These are phyloP conservation scores for Esteya vermicola DNA, from an alignment of 2,329 filamentous ascomycete species.

Conservation along the genomic window DNA sequence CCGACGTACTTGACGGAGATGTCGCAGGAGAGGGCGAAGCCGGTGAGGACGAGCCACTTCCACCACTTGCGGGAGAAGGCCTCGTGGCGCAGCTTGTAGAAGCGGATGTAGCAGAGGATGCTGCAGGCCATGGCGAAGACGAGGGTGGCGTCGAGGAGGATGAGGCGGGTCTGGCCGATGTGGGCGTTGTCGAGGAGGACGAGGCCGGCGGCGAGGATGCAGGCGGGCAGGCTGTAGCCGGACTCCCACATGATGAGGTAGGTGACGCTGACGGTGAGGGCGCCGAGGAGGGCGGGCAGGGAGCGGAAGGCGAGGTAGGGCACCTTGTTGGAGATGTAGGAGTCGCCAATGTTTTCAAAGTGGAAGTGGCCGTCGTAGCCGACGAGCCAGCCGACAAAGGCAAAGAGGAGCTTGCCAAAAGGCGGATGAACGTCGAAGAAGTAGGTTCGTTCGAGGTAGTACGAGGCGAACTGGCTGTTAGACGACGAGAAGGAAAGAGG, in stretches of 20 bases:
- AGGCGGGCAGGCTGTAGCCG: constrained; percentile 88
- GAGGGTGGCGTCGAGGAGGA: constrained; percentile 85
- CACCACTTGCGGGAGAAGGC: constrained; percentile 95
- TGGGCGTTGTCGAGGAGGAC: constrained; percentile 96
- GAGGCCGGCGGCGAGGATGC: constrained; percentile 69
- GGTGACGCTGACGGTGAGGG: constrained; percentile 82
- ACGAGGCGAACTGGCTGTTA: constrained; percentile 48
- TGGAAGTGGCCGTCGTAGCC: constrained; percentile 95
- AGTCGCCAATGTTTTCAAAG: constrained; percentile 98
- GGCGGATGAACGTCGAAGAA: constrained; percentile 99
- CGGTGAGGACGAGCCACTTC: constrained; percentile 96
- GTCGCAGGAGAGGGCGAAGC: constrained; percentile 87
- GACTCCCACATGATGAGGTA: constrained; percentile 99
- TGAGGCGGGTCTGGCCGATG: constrained; percentile 88
- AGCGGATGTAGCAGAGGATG: constrained; percentile 86
- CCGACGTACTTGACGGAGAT: constrained; percentile 99
- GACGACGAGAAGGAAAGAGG: background rate
- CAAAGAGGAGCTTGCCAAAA: constrained; percentile 95
- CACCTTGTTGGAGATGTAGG: constrained; percentile 92
- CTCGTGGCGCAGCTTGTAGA: constrained; percentile 87
- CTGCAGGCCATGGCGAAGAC: constrained; percentile 95
- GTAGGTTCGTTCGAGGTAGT: constrained; percentile 91
- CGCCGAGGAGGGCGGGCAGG: constrained; percentile 80
- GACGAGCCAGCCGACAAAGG: constrained; percentile 91
- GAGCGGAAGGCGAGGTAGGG: constrained; percentile 94